Evolutionary conservation across 495 filamentous ascomycete genomes (phyloP), one percentile per base, ranked within the genome.

Genomic region (Tuber brumale): DNA sequence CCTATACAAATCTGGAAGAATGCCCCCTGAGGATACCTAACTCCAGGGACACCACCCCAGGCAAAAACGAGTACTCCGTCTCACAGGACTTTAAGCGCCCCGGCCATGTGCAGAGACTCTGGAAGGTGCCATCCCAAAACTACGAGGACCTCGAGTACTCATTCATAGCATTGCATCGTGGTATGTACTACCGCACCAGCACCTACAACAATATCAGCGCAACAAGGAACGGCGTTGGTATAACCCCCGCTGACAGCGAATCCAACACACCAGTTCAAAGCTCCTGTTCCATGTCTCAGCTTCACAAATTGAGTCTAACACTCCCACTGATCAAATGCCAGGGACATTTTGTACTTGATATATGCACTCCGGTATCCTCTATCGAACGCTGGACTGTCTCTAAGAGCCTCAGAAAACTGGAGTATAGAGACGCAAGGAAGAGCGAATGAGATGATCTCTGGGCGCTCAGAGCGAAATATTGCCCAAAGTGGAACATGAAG

Each of bases 41-140:
- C 0, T 95, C 95, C 81, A 86, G 88, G 48, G 85, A 85, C 0
- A 87, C 90, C 0, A 85, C 85, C 51, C 92, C 92, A 37, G 89
- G 95, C 79, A 92, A 91, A 80, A 95, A 99, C 81, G 95, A 90
- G 81, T 99, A 95, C 84, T 92, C 92, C 83, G 98, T 99, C 84
- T 85, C 85, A 73, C 95, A 99, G 84, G 89, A 95, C 66, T 99
- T 91, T 84, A 91, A 95, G 71, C 89, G 95, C 0, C 95, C 95
- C 0, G 83, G 85, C 1, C 97, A 93, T 84, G 84, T 97, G 45
- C 95, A 97, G 83, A 88, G 90, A 66, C 88, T 97, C 35, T 85
- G 95, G 39, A 90, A 90, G 8, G 89, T 88, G 16, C 86, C 83
- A 70, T 72, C 80, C 9, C 88, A 88, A 45, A 97, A 97, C 82